A percentile compares a stretch with the other conserved stretches of the same genome.
phyloP scores from a whole-genome alignment of 495 filamentous ascomycete genomes.

The Aspergillus saccharolyticus region DNA sequence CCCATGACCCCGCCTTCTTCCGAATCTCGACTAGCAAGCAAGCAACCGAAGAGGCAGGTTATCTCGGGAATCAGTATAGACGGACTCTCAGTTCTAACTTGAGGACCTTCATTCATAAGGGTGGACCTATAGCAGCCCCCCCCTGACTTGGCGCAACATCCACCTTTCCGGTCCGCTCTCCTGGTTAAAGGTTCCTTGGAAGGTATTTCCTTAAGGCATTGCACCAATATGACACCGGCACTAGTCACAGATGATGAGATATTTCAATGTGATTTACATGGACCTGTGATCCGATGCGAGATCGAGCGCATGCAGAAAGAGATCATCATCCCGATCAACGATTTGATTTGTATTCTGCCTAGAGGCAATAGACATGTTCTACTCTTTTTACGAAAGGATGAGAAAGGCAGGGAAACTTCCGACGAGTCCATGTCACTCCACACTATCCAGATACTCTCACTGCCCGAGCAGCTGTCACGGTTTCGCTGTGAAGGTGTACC shows the following conservation, averaged over 20 bases:
- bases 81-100: no score
- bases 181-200: no score
- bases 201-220: no score
- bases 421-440: conserved; percentile 7
- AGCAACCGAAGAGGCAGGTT: no score
- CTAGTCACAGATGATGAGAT: background rate
- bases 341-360: conserved; percentile 30
- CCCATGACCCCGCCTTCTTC: no score
- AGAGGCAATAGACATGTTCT: conserved; percentile 13
- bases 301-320: conserved; percentile 9
- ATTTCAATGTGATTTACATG: background rate
- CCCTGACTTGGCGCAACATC: no score
- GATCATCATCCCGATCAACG: conserved; percentile 17
- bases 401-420: background rate
- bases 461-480: conserved; percentile 20
- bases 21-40: no score
- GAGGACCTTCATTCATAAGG: no score
- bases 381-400: conserved; percentile 22
- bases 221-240: no score
- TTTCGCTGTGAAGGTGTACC: conserved; percentile 20
- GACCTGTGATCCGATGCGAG: background rate
- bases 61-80: no score
- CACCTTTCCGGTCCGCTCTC: no score
- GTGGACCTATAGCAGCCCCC: no score
- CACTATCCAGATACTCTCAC: conserved; percentile 13